Percentiles rank a stretch among this genome's conserved stretches.
Conservation (phyloP, 805 yeast genomes). For the Scheffersomyces coipomensis region DNA sequence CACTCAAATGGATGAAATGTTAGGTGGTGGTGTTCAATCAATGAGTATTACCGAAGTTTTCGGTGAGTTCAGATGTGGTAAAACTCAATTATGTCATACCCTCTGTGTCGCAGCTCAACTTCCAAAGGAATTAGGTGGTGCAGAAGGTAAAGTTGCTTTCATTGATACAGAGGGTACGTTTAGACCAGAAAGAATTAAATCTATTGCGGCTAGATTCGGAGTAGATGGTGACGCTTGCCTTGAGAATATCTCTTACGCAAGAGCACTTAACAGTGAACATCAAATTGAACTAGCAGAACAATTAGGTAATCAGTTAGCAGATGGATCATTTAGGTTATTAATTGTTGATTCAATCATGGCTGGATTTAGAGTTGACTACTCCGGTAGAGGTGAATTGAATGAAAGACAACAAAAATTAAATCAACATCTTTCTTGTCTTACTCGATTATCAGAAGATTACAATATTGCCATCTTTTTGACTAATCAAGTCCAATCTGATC, state of each 20-base stretch:
- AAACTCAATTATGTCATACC: constrained; percentile 16
- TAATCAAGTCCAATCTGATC: constrained; percentile 16
- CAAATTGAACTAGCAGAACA: constrained; percentile 14
- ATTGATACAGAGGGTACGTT: constrained; percentile 17
- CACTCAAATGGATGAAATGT: constrained; percentile 13
- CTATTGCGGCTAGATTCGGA: constrained; percentile 14
- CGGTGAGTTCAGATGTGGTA: constrained; percentile 17
- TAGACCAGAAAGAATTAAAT: constrained; percentile 14
- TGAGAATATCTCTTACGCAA: constrained; percentile 14
- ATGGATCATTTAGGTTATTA: constrained; percentile 11
- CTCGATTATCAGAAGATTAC: constrained; percentile 13
- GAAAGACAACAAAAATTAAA: constrained; percentile 15
- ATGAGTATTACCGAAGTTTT: constrained; percentile 16
- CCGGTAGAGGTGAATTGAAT: constrained; percentile 15
- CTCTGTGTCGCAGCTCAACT: constrained; percentile 15
- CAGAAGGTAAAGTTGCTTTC: constrained; percentile 15
- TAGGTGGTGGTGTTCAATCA: constrained; percentile 15
- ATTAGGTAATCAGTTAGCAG: constrained; percentile 11
- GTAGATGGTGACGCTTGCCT: constrained; percentile 14
- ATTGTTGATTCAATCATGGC: constrained; percentile 15
- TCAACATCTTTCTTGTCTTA: constrained; percentile 12
- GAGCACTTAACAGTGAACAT: constrained; percentile 15
- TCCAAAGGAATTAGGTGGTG: constrained; percentile 15
- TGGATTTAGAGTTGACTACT: constrained; percentile 14
- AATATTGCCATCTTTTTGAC: constrained; percentile 14